Evolutionary conservation across 2,329 filamentous ascomycete species (phyloP).

Genomic region (Fusarium albidum): DNA sequence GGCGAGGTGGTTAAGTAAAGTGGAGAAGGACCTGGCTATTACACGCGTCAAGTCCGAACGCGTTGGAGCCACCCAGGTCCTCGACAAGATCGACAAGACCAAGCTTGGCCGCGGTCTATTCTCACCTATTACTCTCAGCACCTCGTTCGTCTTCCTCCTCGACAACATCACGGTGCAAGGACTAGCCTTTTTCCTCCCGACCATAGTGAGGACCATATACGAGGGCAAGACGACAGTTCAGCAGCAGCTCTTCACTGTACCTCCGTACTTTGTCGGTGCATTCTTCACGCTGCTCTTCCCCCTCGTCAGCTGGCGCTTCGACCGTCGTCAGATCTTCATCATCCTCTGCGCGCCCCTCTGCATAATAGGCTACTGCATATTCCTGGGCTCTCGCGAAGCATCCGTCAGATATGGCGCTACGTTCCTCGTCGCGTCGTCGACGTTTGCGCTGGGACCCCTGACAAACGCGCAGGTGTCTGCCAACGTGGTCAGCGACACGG

Average conservation of each 20-base stretch:
- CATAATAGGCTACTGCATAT: conserved; percentile 76
- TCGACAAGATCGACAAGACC: too few species aligned
- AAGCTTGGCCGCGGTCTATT: too few species aligned
- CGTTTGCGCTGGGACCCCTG: conserved; percentile 70
- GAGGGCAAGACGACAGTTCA: conserved; percentile 51
- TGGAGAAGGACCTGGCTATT: too few species aligned
- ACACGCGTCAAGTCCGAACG: too few species aligned
- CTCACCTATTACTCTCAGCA: background rate
- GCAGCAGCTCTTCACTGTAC: conserved; percentile 74
- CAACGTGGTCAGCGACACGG: conserved; percentile 75
- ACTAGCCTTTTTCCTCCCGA: background rate
- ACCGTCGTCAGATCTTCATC: conserved; percentile 67
- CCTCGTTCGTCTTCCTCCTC: background rate
- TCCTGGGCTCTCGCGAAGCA: conserved; percentile 62
- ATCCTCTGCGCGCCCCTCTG: conserved; percentile 67
- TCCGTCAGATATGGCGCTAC: conserved; percentile 73
- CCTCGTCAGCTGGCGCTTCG: conserved; percentile 66
- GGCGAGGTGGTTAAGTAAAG: too few species aligned
- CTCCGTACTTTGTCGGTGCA: conserved; percentile 72
- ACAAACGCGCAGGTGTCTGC: conserved; percentile 73
- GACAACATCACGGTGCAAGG: background rate
- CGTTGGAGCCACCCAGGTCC: background rate
- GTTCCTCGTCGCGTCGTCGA: conserved; percentile 72
- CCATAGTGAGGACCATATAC: background rate
- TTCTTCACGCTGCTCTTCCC: conserved; percentile 71